These are phyloP conservation scores for Limnomonas spitsbergensis DNA, from an alignment of 139 green algal genomes.

Conservation along the genomic window DNA sequence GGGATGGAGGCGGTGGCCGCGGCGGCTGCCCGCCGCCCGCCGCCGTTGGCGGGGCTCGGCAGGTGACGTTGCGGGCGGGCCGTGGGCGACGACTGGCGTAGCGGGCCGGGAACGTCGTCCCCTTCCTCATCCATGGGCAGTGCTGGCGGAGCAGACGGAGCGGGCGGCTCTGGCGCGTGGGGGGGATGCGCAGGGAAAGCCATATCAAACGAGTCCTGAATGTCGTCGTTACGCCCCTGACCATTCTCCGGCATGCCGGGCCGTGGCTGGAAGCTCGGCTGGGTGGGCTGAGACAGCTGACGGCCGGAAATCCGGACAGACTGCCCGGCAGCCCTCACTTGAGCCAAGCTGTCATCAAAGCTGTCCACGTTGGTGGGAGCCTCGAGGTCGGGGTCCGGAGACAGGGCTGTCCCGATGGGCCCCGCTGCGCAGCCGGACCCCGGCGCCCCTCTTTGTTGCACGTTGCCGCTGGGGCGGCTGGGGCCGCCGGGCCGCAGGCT, in stretches of 20 bases:
- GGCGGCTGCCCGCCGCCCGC: too few species aligned
- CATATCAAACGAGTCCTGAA: background rate
- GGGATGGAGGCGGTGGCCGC: too few species aligned
- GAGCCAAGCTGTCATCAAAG: background rate
- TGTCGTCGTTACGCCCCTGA: background rate
- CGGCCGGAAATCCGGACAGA: too few species aligned
- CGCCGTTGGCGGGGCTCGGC: too few species aligned
- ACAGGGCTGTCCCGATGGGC: background rate
- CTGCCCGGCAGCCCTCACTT: background rate
- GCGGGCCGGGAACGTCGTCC: too few species aligned
- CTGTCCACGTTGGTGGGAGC: background rate
- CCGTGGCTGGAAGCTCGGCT: too few species aligned
- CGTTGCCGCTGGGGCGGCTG: background rate
- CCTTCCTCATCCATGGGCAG: too few species aligned
- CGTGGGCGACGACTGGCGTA: too few species aligned
- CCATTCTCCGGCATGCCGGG: background rate
- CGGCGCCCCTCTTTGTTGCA: background rate
- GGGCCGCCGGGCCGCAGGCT: background rate
- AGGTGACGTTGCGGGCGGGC: too few species aligned
- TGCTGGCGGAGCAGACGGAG: background rate
- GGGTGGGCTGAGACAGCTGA: too few species aligned
- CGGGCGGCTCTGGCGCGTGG: background rate
- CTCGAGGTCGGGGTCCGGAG: background rate
- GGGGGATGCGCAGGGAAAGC: background rate
- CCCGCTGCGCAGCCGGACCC: background rate